A percentile compares a stretch with the other conserved stretches of the same genome.
phyloP scores from a whole-genome alignment of 139 green algal species.

The Coelastrella sp. region DNA sequence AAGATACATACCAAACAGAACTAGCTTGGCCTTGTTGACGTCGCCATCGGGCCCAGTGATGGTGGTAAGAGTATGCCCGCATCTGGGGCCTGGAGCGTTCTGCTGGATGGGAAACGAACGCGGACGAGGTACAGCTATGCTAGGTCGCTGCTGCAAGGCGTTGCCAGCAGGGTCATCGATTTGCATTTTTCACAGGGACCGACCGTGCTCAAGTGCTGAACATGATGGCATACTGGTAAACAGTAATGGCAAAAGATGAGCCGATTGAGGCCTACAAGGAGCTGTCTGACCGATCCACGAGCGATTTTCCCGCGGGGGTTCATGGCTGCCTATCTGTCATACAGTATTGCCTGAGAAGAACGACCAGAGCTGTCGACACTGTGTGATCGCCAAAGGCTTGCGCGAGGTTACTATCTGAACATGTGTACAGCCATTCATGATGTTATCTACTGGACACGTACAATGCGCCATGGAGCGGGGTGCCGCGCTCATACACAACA shows the following conservation, averaged over 20 bases:
- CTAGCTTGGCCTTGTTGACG: slow-evolving; percentile 76
- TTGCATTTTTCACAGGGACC: slow-evolving; percentile 6
- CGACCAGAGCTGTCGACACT: too few species aligned
- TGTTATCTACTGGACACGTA: neutral
- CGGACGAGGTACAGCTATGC: slow-evolving; percentile 43
- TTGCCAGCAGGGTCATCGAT: slow-evolving; percentile 1
- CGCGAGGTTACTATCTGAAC: too few species aligned
- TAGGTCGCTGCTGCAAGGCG: neutral
- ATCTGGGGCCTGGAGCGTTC: slow-evolving; percentile 77
- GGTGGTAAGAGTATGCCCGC: slow-evolving; percentile 94
- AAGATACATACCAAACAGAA: slow-evolving; percentile 88
- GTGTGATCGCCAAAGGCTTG: too few species aligned
- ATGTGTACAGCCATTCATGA: too few species aligned
- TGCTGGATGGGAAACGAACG: slow-evolving; percentile 66
- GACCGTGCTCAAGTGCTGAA: neutral
- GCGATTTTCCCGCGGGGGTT: too few species aligned
- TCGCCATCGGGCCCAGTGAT: slow-evolving; percentile 82
- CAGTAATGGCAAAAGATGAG: too few species aligned
- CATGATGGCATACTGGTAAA: neutral
- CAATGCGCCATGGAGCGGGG: too few species aligned
- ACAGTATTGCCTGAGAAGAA: too few species aligned
- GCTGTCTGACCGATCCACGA: too few species aligned
- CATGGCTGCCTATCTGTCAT: too few species aligned
- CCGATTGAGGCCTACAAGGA: too few species aligned
- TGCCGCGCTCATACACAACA: neutral